These are phyloP conservation scores for Xylariales sp. DNA, from an alignment of 2,329 filamentous ascomycete genomes.

Conservation along the genomic window DNA sequence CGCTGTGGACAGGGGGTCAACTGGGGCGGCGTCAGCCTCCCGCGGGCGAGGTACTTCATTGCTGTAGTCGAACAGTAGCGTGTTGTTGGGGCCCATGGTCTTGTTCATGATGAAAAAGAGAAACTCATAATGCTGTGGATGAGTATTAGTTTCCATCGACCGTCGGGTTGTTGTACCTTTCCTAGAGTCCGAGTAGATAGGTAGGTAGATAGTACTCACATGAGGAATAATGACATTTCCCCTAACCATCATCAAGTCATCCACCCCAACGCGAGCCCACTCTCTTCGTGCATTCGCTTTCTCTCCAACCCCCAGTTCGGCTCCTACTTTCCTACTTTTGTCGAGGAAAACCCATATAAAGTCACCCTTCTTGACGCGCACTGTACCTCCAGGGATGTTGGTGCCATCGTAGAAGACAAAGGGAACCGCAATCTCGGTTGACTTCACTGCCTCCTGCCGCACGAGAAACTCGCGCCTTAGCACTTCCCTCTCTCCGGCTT, in stretches of 20 bases:
- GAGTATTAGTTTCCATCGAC: conserved; percentile 17
- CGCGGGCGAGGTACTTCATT: conserved; percentile 37
- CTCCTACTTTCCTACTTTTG: conserved; percentile 83
- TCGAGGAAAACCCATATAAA: conserved; percentile 91
- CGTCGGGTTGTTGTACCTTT: conserved; percentile 3
- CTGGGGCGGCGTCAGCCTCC: conserved; percentile 12
- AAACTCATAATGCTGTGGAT: conserved; percentile 82
- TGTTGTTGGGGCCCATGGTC: conserved; percentile 66
- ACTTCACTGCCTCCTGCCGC: conserved; percentile 82
- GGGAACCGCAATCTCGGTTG: conserved; percentile 82
- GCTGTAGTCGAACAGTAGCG: conserved; percentile 71
- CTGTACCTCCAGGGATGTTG: conserved; percentile 78
- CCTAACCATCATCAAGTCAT: conserved; percentile 89
- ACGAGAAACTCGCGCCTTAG: conserved; percentile 75
- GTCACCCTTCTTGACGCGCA: conserved; percentile 89
- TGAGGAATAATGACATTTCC: conserved; percentile 91
- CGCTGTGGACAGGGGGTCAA: conserved; percentile 34
- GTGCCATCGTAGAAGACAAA: conserved; percentile 98
- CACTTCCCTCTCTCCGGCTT: conserved; percentile 68
- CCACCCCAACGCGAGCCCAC: conserved; percentile 91
- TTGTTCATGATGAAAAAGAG: conserved; percentile 96
- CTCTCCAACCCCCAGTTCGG: conserved; percentile 70
- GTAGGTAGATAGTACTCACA: conserved; percentile 50
- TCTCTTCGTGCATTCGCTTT: conserved; percentile 66
- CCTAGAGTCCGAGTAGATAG: conserved; percentile 1